Percentiles rank a stretch among this genome's conserved stretches.
These are phyloP conservation scores for Stenogyne calaminthoides DNA, from an alignment of 305 asterid species.

Conservation along the genomic window DNA sequence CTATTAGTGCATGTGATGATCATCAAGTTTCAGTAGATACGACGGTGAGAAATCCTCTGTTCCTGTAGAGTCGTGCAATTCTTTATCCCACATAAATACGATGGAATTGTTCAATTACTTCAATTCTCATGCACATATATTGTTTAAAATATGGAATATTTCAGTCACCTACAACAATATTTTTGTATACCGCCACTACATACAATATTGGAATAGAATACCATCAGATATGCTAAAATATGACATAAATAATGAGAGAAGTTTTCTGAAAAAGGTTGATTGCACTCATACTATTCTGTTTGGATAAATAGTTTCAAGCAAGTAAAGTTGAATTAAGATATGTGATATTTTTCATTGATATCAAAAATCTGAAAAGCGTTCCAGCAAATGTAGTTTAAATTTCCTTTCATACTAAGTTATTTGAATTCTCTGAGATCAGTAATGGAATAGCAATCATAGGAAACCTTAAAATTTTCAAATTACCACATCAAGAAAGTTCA, in stretches of 20 bases:
- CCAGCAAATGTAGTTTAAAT: background rate
- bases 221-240: background rate
- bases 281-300: no score
- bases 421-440: background rate
- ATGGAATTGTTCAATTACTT: slow-evolving; percentile 7
- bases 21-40: slow-evolving; percentile 59
- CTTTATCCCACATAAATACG: slow-evolving; percentile 6
- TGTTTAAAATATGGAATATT: background rate
- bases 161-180: background rate
- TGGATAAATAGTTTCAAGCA: background rate
- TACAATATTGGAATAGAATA: background rate
- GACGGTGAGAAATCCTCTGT: slow-evolving; percentile 38
- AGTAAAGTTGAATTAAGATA: background rate
- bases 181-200: background rate
- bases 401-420: background rate
- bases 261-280: no score
- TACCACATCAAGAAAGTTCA: background rate
- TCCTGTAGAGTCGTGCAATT: background rate
- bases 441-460: background rate
- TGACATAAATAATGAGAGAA: no score
- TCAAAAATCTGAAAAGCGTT: background rate
- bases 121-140: background rate
- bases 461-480: background rate
- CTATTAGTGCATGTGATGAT: slow-evolving; percentile 59
- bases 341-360: background rate